Percentiles rank a stretch among this genome's conserved stretches.
These are phyloP conservation scores for Steccherinum ochraceum DNA, from an alignment of 768 basidiomycete genomes.

Conservation along the genomic window DNA sequence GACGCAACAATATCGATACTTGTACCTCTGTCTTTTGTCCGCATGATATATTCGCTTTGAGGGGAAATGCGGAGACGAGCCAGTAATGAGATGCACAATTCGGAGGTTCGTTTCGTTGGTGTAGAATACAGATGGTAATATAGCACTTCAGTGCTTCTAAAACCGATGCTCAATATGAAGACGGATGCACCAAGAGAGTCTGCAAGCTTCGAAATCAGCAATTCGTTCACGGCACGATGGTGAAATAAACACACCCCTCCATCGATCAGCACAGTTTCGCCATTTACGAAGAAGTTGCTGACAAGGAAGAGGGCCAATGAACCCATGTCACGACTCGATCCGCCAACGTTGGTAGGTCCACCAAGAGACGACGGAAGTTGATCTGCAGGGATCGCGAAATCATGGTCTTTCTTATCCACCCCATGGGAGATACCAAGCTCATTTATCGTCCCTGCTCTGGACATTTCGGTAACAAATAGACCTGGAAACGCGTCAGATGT, in stretches of 20 bases:
- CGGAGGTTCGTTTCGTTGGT: too few relatives aligned
- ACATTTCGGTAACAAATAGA: conserved; percentile 28
- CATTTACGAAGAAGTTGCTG: conserved; percentile 42
- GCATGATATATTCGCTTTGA: too few relatives aligned
- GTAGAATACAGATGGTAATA: too few relatives aligned
- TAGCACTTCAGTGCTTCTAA: too few relatives aligned
- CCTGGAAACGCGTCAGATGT: conserved; percentile 12
- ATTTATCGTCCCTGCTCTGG: conserved; percentile 21
- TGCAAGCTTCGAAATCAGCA: conserved; percentile 7
- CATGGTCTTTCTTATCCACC: conserved; percentile 8
- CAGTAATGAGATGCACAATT: too few relatives aligned
- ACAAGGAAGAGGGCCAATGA: conserved; percentile 36
- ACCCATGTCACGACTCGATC: conserved; percentile 37
- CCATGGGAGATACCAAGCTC: conserved; percentile 18
- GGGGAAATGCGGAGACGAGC: too few relatives aligned
- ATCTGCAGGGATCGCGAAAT: conserved; percentile 31
- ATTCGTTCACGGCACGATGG: not conserved
- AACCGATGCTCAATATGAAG: conserved; percentile 31
- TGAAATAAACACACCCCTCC: conserved; percentile 35
- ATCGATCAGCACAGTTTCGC: conserved; percentile 42
- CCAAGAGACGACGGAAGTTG: conserved; percentile 15
- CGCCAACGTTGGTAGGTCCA: conserved; percentile 19
- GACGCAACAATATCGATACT: too few relatives aligned
- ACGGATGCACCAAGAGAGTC: conserved; percentile 32
- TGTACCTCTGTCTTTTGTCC: too few relatives aligned